Percentiles rank a stretch among this genome's conserved stretches.
These are phyloP conservation scores for Penicillium tannophilum DNA, from an alignment of 495 filamentous ascomycete species.

Conservation along the genomic window DNA sequence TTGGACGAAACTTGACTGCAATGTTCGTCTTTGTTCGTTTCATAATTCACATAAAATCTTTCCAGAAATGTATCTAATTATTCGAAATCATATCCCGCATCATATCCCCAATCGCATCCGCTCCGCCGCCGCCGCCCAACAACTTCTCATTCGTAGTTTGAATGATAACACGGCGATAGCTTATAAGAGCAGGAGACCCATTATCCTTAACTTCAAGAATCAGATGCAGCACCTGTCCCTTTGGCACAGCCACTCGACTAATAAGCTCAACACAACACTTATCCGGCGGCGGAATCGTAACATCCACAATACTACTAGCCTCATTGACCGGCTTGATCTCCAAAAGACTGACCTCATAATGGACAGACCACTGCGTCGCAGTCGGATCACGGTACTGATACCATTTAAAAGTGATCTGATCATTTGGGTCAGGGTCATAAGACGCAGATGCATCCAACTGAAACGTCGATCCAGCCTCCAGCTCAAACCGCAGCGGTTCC, in stretches of 20 bases:
- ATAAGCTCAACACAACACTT: slow-evolving; percentile 36
- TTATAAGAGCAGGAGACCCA: slow-evolving; percentile 37
- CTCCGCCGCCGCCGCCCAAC: slow-evolving; percentile 13
- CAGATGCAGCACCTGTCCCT: slow-evolving; percentile 35
- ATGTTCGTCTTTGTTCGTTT: neutral
- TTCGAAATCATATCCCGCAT: slow-evolving; percentile 12
- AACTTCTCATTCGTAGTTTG: slow-evolving; percentile 33
- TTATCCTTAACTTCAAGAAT: slow-evolving; percentile 45
- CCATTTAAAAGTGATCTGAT: slow-evolving; percentile 48
- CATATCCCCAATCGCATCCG: slow-evolving; percentile 14
- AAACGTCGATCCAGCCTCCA: slow-evolving; percentile 37
- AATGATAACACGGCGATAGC: slow-evolving; percentile 44
- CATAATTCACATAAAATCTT: too few relatives aligned
- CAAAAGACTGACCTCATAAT: slow-evolving; percentile 38
- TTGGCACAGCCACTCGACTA: slow-evolving; percentile 30
- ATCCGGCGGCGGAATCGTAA: slow-evolving; percentile 37
- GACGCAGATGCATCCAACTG: slow-evolving; percentile 43
- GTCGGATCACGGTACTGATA: slow-evolving; percentile 49
- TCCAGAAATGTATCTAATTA: neutral
- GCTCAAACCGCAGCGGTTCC: slow-evolving; percentile 34
- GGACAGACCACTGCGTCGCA: slow-evolving; percentile 42
- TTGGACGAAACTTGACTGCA: neutral
- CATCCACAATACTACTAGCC: slow-evolving; percentile 26
- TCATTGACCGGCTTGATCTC: slow-evolving; percentile 30
- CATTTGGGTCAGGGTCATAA: slow-evolving; percentile 44